Evolutionary conservation across 2,329 filamentous ascomycete species (phyloP), one percentile per base, ranked within the genome.

Genomic region (Monilinia polystroma): DNA sequence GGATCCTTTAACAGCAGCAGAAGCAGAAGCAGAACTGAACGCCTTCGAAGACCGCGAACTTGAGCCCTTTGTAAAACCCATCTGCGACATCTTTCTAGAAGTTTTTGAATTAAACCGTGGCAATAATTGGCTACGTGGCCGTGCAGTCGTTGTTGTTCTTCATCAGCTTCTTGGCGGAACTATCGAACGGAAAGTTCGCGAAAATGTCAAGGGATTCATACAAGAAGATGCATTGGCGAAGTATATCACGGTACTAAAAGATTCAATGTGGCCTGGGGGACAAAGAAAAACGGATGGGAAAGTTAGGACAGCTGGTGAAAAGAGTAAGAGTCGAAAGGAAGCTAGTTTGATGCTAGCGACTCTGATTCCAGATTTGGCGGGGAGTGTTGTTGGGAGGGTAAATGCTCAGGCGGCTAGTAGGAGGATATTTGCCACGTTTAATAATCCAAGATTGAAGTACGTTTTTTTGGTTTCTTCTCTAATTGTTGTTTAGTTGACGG

Each of bases 21-120:
- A 98, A 80, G 95, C 93, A 0, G 93, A 98, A 78, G 94, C 94
- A 0, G 95, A 98, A 78, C 82, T 99, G 59, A 91, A 93, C 67
- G 94, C 94, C 0, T 98, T 96, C 74, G 94, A 98, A 78, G 89
- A 91, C 75, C 89, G 88, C 74, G 92, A 97, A 73, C 83, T 93
- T 2, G 93, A 96, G 75, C 95, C 95, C 0, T 98, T 99, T 75
- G 95, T 99, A 74, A 99, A 97, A 77, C 96, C 95, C 4, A 97
- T 99, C 69, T 97, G 93, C 78, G 95, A 99, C 77, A 89, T 99
- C 68, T 99, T 99, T 79, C 85, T 99, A 20, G 95, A 99, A 76
- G 87, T 93, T 0, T 99, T 99, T 75, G 93, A 97, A 75, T 84
- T 99, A 51, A 96, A 97, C 77, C 89, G 90, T 68, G 93, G 94